Base-by-base conservation (phyloP, 192 early-diverging fungal species). In the Coemansia sp. region DNA sequence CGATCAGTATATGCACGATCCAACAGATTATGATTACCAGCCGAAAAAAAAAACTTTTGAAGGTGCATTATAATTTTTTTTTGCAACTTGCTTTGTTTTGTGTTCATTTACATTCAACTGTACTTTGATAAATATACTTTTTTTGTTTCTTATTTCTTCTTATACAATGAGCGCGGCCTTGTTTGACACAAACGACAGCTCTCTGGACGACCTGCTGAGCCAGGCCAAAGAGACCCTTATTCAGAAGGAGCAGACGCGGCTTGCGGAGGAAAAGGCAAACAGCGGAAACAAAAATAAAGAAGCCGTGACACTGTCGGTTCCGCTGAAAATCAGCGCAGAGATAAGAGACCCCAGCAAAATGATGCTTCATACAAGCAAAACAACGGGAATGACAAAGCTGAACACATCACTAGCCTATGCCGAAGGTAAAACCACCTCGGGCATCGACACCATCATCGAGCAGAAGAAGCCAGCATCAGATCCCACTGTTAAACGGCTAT, bases 401-500 rank as follows among this genome's bases (percentile, higher is more conserved):
- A 64, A 76, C 39, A 58, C 62, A 2, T 17, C 41, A 36, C 32
- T 65, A 4, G 48, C 68, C 8, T 64, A 53, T 28, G 51, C 39
- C 18, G 66, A 64, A 11, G 28, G 15, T 12, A 37, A 9, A 0
- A 1, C 45, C 34, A 28, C 28, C 22, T 4, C 62, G 3, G 62
- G 62, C 8, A 51, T 64, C 36, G 62, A 64, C 33, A 14, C 45
- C 18, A 15, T 51, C 20, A 36, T 73, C 34, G 62, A 68, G 28
- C 6, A 8, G 3, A 63, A 66, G 59, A 52, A 36, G 35, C 61
- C 61, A n/a, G 60, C 52, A 18, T 15, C 61, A 15, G 81, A 84
- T 32, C 81, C 81, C 34, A 84, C 81, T 0, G 64, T 74, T n/a
- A 74, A 68, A 41, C 70, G 71, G 35, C 65, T 64, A 33, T 51